Base-by-base conservation (phyloP, 768 basidiomycete genomes). In the Lyophyllum semitale region DNA sequence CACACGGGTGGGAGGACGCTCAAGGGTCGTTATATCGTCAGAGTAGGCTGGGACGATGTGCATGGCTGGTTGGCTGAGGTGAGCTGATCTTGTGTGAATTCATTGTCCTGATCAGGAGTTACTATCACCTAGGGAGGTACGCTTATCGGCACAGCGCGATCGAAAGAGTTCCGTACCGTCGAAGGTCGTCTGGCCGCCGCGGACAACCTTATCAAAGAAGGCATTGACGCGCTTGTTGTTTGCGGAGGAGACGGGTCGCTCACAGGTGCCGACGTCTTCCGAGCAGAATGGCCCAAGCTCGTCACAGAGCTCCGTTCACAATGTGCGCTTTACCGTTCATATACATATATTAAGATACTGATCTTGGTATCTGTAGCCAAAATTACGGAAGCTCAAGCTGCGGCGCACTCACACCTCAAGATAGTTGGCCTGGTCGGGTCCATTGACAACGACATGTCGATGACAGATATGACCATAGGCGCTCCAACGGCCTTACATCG, bases 351-450 rank as follows among this genome's bases (percentile, higher is more conserved):
- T 25, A 49, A n/a, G n/a, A n/a, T 35, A 23, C 50, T 60, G n/a
- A 43, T 59, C 23, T 9, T 32, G 9, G 25, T 13, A 18, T 26
- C 9, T 3, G 22, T 63, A 92, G 89, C 80, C 45, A 77, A 81
- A 61, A 97, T 99, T 68, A 85, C 87, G 1, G 77, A 84, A 25
- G 85, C 83, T 32, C 90, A 97, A 65, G 79, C 81, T 30, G 67
- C 78, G n/a, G 74, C 75, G 13, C 88, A 95, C 64, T 78, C 84
- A 22, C 91, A 98, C 65, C 87, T 99, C 59, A 91, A 84, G 71
- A 97, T 99, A 62, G 96, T 96, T 58, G 97, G 97, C n/a, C 85
- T 99, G 38, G 97, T 98, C 56, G 97, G 97, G 32, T 96, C 94
- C 4, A 98, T 99, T 67, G 97, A 99, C 74, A 99, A 99, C 66